Conservation (phyloP, 1,284 basidiomycete genomes). For the Papiliotrema flavescens region DNA sequence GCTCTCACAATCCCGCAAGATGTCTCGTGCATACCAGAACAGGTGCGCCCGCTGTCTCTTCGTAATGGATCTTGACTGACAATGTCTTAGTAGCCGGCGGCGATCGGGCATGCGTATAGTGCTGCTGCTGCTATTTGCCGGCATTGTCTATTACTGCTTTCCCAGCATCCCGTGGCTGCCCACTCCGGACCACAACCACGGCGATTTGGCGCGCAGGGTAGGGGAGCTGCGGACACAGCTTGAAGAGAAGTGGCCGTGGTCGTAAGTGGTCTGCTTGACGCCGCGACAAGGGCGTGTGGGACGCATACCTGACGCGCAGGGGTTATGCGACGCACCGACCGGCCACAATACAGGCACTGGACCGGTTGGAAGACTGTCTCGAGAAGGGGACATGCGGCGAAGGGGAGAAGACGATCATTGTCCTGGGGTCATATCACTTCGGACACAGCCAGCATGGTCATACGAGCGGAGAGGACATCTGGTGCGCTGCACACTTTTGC, state of each 20-base stretch:
- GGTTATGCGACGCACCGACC: not conserved
- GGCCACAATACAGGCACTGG: not conserved
- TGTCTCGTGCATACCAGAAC: no score
- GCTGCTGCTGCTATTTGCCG: no score
- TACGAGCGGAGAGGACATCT: slow-evolving; percentile 30
- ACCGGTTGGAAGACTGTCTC: slow-evolving; percentile 2
- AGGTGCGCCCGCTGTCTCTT: no score
- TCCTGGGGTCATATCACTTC: slow-evolving; percentile 31
- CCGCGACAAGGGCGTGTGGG: not conserved
- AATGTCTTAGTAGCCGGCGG: no score
- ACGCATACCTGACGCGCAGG: not conserved
- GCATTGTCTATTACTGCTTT: no score
- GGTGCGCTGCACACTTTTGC: slow-evolving; percentile 12
- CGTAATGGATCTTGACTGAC: no score
- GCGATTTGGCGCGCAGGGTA: not conserved
- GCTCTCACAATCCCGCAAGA: no score
- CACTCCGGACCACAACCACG: no score
- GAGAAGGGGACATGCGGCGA: slow-evolving; percentile 10
- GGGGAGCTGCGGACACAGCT: not conserved
- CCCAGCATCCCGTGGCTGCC: no score
- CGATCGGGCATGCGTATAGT: no score
- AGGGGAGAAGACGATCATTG: slow-evolving; percentile 25
- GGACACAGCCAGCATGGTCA: slow-evolving; percentile 14
- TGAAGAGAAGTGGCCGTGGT: not conserved
- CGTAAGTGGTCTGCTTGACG: not conserved